A percentile compares a stretch with the other conserved stretches of the same genome.
Conservation (phyloP, 2,329 filamentous ascomycete genomes). For the Alternaria alternata region DNA sequence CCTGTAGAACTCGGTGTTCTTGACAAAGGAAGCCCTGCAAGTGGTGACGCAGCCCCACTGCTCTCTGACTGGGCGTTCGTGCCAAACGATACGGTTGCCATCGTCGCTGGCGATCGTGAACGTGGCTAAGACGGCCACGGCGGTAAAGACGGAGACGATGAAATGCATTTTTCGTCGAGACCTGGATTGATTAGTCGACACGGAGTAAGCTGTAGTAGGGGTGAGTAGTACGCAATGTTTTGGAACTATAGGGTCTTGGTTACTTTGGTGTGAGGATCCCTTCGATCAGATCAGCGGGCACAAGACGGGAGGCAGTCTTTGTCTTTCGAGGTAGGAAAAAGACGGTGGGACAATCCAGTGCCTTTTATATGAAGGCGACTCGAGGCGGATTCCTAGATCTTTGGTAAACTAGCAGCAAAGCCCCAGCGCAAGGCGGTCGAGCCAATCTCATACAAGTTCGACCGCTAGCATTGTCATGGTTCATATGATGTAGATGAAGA, state of each 20-base stretch:
- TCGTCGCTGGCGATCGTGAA: background rate
- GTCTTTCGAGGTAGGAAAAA: background rate
- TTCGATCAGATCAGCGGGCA: background rate
- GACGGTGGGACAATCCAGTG: background rate
- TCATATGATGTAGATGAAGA: background rate
- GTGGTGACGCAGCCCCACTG: background rate
- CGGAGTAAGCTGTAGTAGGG: background rate
- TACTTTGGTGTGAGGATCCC: background rate
- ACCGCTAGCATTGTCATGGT: background rate
- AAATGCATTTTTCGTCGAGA: background rate
- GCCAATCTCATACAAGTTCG: background rate
- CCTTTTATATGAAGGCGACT: background rate
- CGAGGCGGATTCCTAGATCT: background rate
- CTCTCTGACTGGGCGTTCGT: constrained; percentile 3
- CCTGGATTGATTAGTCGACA: background rate
- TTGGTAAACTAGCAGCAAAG: background rate
- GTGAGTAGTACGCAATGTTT: background rate
- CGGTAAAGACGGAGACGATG: background rate
- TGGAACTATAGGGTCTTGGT: background rate
- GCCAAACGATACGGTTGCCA: background rate
- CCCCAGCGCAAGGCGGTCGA: background rate
- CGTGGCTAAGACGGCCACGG: background rate
- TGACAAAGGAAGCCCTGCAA: background rate
- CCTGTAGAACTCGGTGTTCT: background rate
- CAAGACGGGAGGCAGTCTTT: background rate